These are phyloP conservation scores for Closterium sp. DNA, from an alignment of 139 green algal genomes.

Conservation along the genomic window DNA sequence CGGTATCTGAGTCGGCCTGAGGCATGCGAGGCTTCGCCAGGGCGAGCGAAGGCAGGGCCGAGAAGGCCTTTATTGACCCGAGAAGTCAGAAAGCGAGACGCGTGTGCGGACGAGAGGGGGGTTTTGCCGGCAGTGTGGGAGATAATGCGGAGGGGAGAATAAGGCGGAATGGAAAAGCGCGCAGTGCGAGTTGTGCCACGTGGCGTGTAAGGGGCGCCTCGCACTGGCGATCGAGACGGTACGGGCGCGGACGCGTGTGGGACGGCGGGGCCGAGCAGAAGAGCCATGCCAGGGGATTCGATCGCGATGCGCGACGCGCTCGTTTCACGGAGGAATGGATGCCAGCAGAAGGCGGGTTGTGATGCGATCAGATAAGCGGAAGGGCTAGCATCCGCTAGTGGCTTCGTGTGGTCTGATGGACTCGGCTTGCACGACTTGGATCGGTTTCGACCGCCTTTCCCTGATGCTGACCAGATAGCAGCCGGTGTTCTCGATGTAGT, in stretches of 20 bases:
- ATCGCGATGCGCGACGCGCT: not conserved
- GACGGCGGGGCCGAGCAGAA: not conserved
- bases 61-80: not conserved
- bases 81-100: too few relatives aligned
- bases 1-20: not conserved
- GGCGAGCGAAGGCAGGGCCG: not conserved
- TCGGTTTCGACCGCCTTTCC: too few relatives aligned
- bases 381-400: not conserved
- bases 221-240: not conserved
- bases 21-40: not conserved
- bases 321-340: not conserved
- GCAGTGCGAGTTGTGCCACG: too few relatives aligned
- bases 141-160: not conserved
- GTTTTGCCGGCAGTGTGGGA: not conserved
- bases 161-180: not conserved
- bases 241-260: not conserved
- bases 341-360: not conserved
- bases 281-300: not conserved
- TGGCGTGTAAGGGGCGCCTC: not conserved
- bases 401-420: too few relatives aligned
- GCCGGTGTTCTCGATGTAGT: too few relatives aligned
- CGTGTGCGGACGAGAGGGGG: not conserved
- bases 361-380: not conserved
- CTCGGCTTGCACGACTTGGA: too few relatives aligned
- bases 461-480: too few relatives aligned